Conservation (phyloP, 1,284 basidiomycete genomes). For the Cryptococcus jaspeensis region DNA sequence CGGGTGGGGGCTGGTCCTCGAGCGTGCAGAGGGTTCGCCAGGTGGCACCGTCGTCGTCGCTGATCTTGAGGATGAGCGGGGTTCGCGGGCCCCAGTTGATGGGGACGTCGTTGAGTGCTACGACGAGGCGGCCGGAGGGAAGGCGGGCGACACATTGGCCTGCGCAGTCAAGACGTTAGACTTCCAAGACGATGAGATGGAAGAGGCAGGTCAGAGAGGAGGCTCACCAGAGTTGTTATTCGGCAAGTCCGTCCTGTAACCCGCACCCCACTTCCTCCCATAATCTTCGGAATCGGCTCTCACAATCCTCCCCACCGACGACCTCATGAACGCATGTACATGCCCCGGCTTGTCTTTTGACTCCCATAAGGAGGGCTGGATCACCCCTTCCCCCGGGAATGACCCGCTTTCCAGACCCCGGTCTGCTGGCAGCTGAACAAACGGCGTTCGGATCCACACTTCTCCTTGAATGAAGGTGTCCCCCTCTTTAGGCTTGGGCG, state of each 20-base stretch:
- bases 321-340: conserved; percentile 16
- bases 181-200: background rate
- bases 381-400: conserved; percentile 25
- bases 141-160: conserved; percentile 12
- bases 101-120: conserved; percentile 14
- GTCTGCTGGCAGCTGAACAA: conserved; percentile 20
- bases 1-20: conserved; percentile 16
- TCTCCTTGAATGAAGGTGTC: conserved; percentile 16
- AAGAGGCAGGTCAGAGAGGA: background rate
- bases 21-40: conserved; percentile 20
- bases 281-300: conserved; percentile 20
- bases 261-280: conserved; percentile 20
- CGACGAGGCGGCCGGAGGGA: conserved; percentile 17
- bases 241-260: conserved; percentile 14
- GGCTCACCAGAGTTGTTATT: conserved; percentile 27
- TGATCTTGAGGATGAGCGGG: conserved; percentile 18
- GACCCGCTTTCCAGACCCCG: conserved; percentile 11
- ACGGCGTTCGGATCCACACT: conserved; percentile 15
- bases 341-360: conserved; percentile 1
- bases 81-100: conserved; percentile 23
- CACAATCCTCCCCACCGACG: conserved; percentile 11
- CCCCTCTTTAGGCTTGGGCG: background rate
- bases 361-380: conserved; percentile 25
- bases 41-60: conserved; percentile 18
- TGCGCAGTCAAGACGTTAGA: too few species aligned